Evolutionary conservation across 1,139 yeast species (phyloP), one percentile per base, ranked within the genome.

Genomic region (Nakaseomyces delphensis): DNA sequence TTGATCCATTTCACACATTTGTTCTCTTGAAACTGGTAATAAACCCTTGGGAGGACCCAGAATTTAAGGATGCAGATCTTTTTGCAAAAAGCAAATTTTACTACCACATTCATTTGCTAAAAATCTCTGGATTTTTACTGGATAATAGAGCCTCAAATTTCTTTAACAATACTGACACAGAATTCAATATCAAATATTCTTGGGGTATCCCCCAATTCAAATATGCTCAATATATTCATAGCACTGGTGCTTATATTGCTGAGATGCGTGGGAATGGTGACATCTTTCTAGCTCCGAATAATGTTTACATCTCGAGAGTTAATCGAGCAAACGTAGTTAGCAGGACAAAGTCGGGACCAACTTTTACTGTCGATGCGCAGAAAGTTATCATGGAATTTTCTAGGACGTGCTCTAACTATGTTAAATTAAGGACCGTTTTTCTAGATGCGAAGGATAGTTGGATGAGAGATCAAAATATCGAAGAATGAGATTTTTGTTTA

Each of bases 121-220:
- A 77, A 47, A 68, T 67, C 39, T 69, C 80, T 31, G 95, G 85
- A 3, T 93, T 89, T 58, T 69, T 84, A 46, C 68, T 86, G 46
- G 98, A 93, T 56, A 83, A 83, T 55, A 68, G 95, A 46, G 85
- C 93, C 0, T 79, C 95, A 2, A 63, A 46, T 66, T 43, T 80
- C 71, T 74, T 82, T 57, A 69, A 67, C 60, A 75, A 70, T 32
- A 67, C 72, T 38, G 73, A 75, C 43, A 45, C 48, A 9, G 77
- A 76, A 9, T 68, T 77, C 48, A 78, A 77, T 49, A 75, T 85
- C 23, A 62, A 71, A 13, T 89, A 87, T 60, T 84, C 95, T 30
- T 91, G 97, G 97, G 97, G 97, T 2, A 76, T 73, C 46, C 95
- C 95, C 1, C 69, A 70, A 19, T 89, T 84, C 65, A 77, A 80